phyloP scores from a whole-genome alignment of 2,329 filamentous ascomycete species.

The Scytalidium sp. region DNA sequence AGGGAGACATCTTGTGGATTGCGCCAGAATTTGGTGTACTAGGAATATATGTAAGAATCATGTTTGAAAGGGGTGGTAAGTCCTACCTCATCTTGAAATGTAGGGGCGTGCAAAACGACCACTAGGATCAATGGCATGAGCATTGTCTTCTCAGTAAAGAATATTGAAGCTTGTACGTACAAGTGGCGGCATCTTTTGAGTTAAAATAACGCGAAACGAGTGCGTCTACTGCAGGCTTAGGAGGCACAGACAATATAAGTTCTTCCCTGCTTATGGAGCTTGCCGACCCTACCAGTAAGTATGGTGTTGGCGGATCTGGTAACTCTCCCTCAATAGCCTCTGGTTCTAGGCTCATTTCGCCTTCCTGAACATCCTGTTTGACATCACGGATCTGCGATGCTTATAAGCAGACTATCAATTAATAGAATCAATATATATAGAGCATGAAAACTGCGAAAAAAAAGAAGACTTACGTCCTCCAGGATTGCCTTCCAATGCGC shows the following conservation, averaged over 20 bases:
- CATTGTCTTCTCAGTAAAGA: neutral
- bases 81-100: slow-evolving; percentile 37
- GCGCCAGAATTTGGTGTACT: slow-evolving; percentile 28
- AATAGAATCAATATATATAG: slow-evolving; percentile 3
- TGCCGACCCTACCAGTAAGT: slow-evolving; percentile 18
- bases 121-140: slow-evolving; percentile 29
- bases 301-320: slow-evolving; percentile 9
- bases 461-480: slow-evolving; percentile 44
- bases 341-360: slow-evolving; percentile 15
- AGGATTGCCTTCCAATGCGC: slow-evolving; percentile 58
- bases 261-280: slow-evolving; percentile 36
- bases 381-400: slow-evolving; percentile 51
- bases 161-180: slow-evolving; percentile 25
- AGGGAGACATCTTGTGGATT: slow-evolving; percentile 30
- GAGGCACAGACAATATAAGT: slow-evolving; percentile 44
- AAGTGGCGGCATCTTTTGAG: slow-evolving; percentile 33
- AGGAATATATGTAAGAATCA: slow-evolving; percentile 6
- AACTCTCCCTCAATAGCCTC: neutral
- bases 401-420: neutral
- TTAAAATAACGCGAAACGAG: slow-evolving; percentile 50
- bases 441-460: neutral
- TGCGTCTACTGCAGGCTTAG: slow-evolving; percentile 42
- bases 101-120: slow-evolving; percentile 46
- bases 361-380: slow-evolving; percentile 50
- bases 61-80: too few relatives aligned